Conservation (phyloP, 371 early-diverging fungal genomes). For the Coemansia sp. region DNA sequence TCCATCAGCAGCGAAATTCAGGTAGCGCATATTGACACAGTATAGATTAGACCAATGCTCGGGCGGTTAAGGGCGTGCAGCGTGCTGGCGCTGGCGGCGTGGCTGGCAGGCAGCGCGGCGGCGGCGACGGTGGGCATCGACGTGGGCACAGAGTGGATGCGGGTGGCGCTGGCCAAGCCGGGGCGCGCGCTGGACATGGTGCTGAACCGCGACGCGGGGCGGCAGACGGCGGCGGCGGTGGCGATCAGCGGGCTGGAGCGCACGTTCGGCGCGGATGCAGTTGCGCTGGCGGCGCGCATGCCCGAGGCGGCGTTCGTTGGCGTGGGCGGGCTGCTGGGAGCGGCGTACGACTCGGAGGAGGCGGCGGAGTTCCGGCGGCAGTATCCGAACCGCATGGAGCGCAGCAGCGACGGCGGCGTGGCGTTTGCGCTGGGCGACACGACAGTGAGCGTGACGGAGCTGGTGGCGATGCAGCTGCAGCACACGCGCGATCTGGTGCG, state of each 20-base stretch:
- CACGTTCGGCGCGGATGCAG: conserved; percentile 85
- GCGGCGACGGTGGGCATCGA: conserved; percentile 88
- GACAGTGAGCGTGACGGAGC: conserved; percentile 72
- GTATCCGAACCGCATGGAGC: conserved; percentile 71
- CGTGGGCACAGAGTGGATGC: conserved; percentile 95
- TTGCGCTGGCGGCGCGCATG: conserved; percentile 66
- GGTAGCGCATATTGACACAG: neutral
- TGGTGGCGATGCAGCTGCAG: conserved; percentile 91
- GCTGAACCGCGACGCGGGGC: conserved; percentile 91
- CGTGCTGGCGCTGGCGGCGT: conserved; percentile 5
- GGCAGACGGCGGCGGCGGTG: conserved; percentile 86
- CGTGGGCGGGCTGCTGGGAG: conserved; percentile 82
- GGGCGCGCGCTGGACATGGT: conserved; percentile 90
- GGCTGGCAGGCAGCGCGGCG: conserved; percentile 9
- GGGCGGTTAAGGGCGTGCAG: conserved; percentile 3
- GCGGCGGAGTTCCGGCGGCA: conserved; percentile 67
- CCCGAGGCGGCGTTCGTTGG: conserved; percentile 79
- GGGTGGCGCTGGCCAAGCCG: conserved; percentile 88
- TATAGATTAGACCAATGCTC: neutral
- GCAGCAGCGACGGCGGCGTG: conserved; percentile 62
- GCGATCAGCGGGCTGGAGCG: conserved; percentile 79
- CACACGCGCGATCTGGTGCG: conserved; percentile 84
- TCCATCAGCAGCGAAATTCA: too few species aligned
- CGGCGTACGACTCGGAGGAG: conserved; percentile 64
- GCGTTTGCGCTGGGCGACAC: conserved; percentile 63